These are phyloP conservation scores for Aureobasidium sp. DNA, from an alignment of 2,329 filamentous ascomycete genomes.

Conservation along the genomic window DNA sequence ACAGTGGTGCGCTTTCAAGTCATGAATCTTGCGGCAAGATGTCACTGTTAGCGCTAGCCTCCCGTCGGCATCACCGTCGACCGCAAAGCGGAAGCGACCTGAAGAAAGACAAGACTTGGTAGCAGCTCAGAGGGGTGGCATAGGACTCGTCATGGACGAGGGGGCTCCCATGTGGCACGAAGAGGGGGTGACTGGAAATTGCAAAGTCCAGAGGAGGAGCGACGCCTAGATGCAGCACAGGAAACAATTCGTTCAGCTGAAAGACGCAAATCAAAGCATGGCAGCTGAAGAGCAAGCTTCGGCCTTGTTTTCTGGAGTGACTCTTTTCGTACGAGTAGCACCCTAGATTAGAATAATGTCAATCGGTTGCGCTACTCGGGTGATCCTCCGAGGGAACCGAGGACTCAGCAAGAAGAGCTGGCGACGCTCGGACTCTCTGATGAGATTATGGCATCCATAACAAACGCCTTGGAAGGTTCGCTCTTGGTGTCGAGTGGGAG, in stretches of 20 bases:
- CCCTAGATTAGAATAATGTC: not conserved
- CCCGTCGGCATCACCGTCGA: not conserved
- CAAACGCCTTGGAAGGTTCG: not conserved
- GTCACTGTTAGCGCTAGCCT: not conserved
- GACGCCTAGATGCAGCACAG: not conserved
- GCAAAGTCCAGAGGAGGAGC: not conserved
- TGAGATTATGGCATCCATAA: no score
- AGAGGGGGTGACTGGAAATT: not conserved
- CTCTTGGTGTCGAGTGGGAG: not conserved
- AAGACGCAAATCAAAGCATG: not conserved
- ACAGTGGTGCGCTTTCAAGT: not conserved
- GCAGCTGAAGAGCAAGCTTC: not conserved
- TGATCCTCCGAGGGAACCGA: not conserved
- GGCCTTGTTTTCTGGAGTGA: not conserved
- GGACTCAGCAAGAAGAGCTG: not conserved
- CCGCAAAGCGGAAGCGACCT: not conserved
- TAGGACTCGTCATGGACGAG: not conserved
- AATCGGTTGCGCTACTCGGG: not conserved
- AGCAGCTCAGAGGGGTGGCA: not conserved
- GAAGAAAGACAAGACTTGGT: not conserved
- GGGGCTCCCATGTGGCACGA: not conserved
- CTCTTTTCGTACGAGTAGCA: not conserved
- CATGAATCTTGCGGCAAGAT: not conserved
- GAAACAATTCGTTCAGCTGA: not conserved
- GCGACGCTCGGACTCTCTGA: not conserved